Evolutionary conservation across 2,329 filamentous ascomycete species (phyloP).

Genomic region (Fusarium stilboides): DNA sequence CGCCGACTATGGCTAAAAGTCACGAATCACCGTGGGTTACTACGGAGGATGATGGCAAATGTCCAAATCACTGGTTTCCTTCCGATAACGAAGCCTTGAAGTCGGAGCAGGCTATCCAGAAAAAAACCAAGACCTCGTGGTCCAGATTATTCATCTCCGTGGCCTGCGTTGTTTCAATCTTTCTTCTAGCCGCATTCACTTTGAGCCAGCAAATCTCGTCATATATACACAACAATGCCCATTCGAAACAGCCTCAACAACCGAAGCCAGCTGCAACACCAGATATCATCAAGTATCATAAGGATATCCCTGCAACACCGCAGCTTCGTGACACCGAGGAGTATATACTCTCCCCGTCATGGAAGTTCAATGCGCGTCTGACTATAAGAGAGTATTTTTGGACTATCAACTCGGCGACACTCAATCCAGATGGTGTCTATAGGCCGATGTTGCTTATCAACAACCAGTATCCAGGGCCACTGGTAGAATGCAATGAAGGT

Average conservation of each 20-base stretch:
- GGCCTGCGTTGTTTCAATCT: constrained; percentile 41
- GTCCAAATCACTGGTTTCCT: background rate
- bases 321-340: constrained; percentile 58
- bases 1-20: background rate
- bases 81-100: background rate
- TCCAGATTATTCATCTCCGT: background rate
- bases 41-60: background rate
- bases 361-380: constrained; percentile 67
- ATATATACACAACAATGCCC: background rate
- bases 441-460: constrained; percentile 79
- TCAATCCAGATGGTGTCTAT: constrained; percentile 73
- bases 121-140: background rate
- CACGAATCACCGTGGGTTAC: background rate
- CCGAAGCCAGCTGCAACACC: background rate
- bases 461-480: constrained; percentile 79
- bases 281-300: constrained; percentile 42
- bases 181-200: constrained; percentile 42
- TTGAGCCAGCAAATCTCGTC: constrained; percentile 28
- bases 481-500: constrained; percentile 81
- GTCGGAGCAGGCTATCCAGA: background rate
- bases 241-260: constrained; percentile 13
- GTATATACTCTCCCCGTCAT: constrained; percentile 70
- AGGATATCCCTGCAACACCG: constrained; percentile 43
- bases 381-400: constrained; percentile 72
- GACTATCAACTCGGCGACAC: constrained; percentile 70